Evolutionary conservation across 1,284 basidiomycete genomes (phyloP), one percentile per base, ranked within the genome.

Genomic region (Sporisorium scitamineum): DNA sequence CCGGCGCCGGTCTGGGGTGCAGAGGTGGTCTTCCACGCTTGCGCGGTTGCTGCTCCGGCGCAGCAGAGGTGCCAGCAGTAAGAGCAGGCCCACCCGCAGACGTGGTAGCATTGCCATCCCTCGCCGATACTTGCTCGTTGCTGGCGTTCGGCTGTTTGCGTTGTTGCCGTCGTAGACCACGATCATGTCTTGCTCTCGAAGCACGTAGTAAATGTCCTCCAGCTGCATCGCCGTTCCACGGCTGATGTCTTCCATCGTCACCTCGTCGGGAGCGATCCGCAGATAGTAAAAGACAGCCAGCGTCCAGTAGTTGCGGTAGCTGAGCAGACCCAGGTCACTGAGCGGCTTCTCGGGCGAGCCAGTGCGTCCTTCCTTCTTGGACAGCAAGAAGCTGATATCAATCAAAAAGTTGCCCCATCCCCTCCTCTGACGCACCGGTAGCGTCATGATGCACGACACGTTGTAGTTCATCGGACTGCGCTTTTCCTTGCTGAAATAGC

Each of bases 401-500:
- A 99, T 99, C 50, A 99, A 88, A 44, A 97, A 88, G 84, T 94
- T 94, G 66, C 97, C 97, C 86, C 94, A 84, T 94, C 97, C 83
- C 83, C 93, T 91, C 66, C 97, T 88, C 85, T 99, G 97, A 75
- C 95, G 89, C 42, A 98, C 93, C 0, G 97, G 97, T 44, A 99
- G 87, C 11, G 97, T 99, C 95, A 99, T 97, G 85, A 99, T 99
- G 88, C 97, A 99, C 86, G 94, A 97, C 75, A 99, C 91, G 87
- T 99, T 99, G 78, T 84, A 85, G 84, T 96, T 93, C 86, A 95
- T 94, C 57, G 93, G 92, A 85, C 93, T 96, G 53, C 94, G 89
- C 88, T 99, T 99, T 89, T 99, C 97, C 86, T 99, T 99, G 86
- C 93, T 95, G 85, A 98, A 99, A 86, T 99, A 99, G 13, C 97